Conservation (phyloP, 768 basidiomycete species). For the Amanita polypyramis region DNA sequence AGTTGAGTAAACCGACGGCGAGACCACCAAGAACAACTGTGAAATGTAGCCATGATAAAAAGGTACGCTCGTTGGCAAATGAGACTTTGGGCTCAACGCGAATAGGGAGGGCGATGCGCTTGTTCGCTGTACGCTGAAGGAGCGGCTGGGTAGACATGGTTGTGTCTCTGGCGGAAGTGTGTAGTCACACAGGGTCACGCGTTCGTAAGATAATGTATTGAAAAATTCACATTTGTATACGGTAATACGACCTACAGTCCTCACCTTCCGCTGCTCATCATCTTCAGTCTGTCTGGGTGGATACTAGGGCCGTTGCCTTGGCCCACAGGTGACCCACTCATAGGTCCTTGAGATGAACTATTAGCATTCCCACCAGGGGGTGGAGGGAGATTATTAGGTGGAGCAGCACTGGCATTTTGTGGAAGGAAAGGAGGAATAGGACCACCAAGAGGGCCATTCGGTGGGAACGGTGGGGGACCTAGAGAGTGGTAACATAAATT, state of each 20-base stretch:
- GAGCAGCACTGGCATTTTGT: conserved; percentile 17
- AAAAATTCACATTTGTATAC: background rate
- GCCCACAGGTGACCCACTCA: conserved; percentile 17
- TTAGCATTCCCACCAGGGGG: conserved; percentile 23
- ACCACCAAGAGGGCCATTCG: conserved; percentile 27
- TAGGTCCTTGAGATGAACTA: conserved; percentile 17
- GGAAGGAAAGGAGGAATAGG: conserved; percentile 38
- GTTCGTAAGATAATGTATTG: background rate
- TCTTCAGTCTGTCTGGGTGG: conserved; percentile 74
- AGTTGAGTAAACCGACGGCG: conserved; percentile 92
- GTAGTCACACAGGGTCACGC: background rate
- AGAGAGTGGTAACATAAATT: conserved; percentile 11
- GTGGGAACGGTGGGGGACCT: conserved; percentile 39
- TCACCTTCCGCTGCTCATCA: conserved; percentile 44
- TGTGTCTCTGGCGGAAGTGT: background rate
- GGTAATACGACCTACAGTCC: background rate
- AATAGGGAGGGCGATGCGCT: conserved; percentile 94
- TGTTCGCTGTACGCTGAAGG: conserved; percentile 86
- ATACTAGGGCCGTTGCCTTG: conserved; percentile 48
- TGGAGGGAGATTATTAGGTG: conserved; percentile 21
- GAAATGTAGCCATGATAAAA: conserved; percentile 97
- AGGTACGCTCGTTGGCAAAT: conserved; percentile 91
- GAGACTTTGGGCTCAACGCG: conserved; percentile 92
- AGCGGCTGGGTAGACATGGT: conserved; percentile 96
- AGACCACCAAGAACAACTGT: conserved; percentile 96